Evolutionary conservation across 1,284 basidiomycete species (phyloP), one percentile per base, ranked within the genome.

Genomic region (Ceratobasidium sp.): DNA sequence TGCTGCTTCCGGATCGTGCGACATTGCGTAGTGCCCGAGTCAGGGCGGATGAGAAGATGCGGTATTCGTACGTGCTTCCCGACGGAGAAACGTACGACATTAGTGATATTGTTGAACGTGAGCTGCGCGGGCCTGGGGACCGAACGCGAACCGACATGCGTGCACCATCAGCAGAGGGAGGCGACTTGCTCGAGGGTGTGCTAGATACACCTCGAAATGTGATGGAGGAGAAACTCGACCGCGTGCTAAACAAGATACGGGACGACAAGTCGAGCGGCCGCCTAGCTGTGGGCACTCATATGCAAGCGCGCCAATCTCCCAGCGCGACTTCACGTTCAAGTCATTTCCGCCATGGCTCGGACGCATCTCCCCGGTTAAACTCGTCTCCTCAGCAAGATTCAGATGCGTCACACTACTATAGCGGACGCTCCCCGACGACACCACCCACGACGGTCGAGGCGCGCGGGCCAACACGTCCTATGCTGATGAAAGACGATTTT

Each of bases 51-150:
- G 90, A 93, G 77, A 85, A 85, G 66, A 91, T 95, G 83, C 89
- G 95, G 0, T 98, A 98, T 79, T 97, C 95, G 32, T 98, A 95
- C 79, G 90, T 98, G 50, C 91, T 94, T 75, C 86, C 88, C 0
- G 92, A 92, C 75, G 94, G 95, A 9, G 92, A 93, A 81, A 91
- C 91, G 2, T 91, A 90, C 77, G 96, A 98, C 80, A 95, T 98
- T 79, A 96, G 93, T 78, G 90, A 95, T 75, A 92, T 98, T 73
- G 88, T 98, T 44, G 94, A 96, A 79, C 89, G 93, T 78, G 96
- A 96, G 77, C 91, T 91, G 85, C 84, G 87, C 16, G n/a, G n/a
- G n/a, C n/a, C n/a, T n/a, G 87, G 85, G 64, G 82, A 82, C 28
- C 54, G 21, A 9, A 30, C 54, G 21, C 54, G 13, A 13, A 14